Evolutionary conservation across 495 filamentous ascomycete species (phyloP).

Genomic region (Neurospora sp.): DNA sequence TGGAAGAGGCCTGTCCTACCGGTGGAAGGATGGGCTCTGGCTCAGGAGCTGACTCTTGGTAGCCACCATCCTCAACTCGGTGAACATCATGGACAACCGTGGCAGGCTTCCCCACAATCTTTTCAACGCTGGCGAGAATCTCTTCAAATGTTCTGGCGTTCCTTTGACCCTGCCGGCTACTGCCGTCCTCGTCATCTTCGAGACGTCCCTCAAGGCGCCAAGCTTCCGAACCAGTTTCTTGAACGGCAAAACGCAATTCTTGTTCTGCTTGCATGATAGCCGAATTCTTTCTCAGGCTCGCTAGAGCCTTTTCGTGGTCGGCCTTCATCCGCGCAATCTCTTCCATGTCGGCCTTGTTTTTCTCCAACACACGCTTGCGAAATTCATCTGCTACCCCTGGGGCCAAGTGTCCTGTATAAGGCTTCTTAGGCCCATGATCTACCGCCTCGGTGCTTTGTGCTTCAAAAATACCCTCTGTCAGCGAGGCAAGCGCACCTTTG

Average conservation of each 20-base stretch:
- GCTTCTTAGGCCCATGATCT: slow-evolving; percentile 31
- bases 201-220: slow-evolving; percentile 55
- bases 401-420: slow-evolving; percentile 52
- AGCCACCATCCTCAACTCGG: slow-evolving; percentile 60
- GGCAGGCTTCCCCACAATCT: slow-evolving; percentile 43
- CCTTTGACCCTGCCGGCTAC: slow-evolving; percentile 30
- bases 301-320: slow-evolving; percentile 63
- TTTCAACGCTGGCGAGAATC: slow-evolving; percentile 48
- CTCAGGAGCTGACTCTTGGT: slow-evolving; percentile 47
- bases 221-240: slow-evolving; percentile 47
- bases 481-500: slow-evolving; percentile 68
- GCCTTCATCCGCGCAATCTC: slow-evolving; percentile 77
- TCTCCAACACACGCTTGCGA: slow-evolving; percentile 56
- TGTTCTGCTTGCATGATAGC: slow-evolving; percentile 55
- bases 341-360: slow-evolving; percentile 52
- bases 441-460: slow-evolving; percentile 50
- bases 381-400: slow-evolving; percentile 65
- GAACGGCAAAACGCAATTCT: slow-evolving; percentile 44
- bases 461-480: slow-evolving; percentile 70
- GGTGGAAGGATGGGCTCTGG: slow-evolving; percentile 25
- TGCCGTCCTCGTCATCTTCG: slow-evolving; percentile 42
- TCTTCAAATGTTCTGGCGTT: slow-evolving; percentile 49
- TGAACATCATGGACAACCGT: slow-evolving; percentile 50
- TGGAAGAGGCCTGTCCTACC: slow-evolving; percentile 8
- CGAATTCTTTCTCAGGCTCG: slow-evolving; percentile 58